Evolutionary conservation across 257 asterid genomes (phyloP).

Genomic region (Oldenlandia corymbosa): DNA sequence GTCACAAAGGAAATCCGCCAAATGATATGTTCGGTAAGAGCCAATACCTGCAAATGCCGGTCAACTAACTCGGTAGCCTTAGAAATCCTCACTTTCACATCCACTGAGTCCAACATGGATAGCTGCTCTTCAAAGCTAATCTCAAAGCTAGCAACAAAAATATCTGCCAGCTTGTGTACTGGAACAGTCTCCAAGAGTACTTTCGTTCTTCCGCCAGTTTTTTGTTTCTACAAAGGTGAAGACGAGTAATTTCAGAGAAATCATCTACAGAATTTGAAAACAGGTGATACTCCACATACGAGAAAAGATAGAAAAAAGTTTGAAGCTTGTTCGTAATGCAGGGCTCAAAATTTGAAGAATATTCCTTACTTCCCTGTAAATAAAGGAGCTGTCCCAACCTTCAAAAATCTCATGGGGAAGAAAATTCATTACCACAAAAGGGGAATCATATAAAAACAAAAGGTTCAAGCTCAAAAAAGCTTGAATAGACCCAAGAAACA

Average conservation of each 20-base stretch:
- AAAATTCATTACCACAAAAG: background rate
- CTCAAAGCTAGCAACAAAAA: conserved; percentile 96
- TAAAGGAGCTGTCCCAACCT: background rate
- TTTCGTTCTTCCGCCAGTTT: conserved; percentile 88
- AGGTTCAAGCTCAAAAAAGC: no score
- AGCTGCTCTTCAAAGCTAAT: conserved; percentile 97
- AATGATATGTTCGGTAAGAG: conserved; percentile 19
- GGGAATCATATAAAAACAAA: no score
- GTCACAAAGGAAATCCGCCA: conserved; percentile 19
- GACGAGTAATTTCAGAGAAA: no score
- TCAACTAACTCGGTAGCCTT: conserved; percentile 96
- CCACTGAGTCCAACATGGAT: conserved; percentile 94
- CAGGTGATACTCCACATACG: background rate
- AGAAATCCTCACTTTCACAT: conserved; percentile 85
- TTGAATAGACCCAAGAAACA: no score
- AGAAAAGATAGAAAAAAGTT: background rate
- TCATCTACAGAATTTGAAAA: background rate
- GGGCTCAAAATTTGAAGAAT: background rate
- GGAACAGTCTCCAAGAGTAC: conserved; percentile 97
- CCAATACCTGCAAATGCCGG: conserved; percentile 85
- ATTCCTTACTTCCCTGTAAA: background rate
- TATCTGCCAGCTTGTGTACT: conserved; percentile 95
- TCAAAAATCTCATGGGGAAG: background rate
- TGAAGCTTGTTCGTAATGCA: background rate
- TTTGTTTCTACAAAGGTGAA: conserved; percentile 65